These are phyloP conservation scores for Athelia sp. DNA, from an alignment of 1,284 basidiomycete species.

Conservation along the genomic window DNA sequence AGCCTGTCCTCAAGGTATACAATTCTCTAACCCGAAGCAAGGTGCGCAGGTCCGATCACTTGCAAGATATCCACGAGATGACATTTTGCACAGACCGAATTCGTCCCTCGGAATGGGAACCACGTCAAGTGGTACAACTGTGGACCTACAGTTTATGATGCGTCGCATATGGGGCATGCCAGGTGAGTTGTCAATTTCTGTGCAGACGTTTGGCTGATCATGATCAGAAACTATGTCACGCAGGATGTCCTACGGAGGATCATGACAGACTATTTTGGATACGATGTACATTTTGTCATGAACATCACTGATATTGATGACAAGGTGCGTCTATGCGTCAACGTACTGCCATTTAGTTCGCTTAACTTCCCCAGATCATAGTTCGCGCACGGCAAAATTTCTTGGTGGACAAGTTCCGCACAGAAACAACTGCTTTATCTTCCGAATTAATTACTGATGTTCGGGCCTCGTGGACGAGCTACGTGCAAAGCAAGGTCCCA, in stretches of 20 bases:
- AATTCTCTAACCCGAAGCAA: slow-evolving; percentile 94
- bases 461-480: slow-evolving; percentile 59
- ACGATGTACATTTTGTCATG: slow-evolving; percentile 98
- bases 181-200: slow-evolving; percentile 48
- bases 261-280: slow-evolving; percentile 94
- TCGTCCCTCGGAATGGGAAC: slow-evolving; percentile 76
- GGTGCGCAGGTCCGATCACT: slow-evolving; percentile 38
- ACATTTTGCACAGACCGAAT: slow-evolving; percentile 56
- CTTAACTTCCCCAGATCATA: slow-evolving; percentile 66
- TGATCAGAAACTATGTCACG: slow-evolving; percentile 89
- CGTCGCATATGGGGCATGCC: slow-evolving; percentile 98
- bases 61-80: slow-evolving; percentile 2
- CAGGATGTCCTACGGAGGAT: slow-evolving; percentile 95
- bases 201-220: slow-evolving; percentile 9
- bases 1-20: slow-evolving; percentile 80
- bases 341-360: slow-evolving; percentile 6
- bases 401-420: slow-evolving; percentile 65
- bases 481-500: slow-evolving; percentile 56
- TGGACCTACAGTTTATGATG: slow-evolving; percentile 99
- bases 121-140: slow-evolving; percentile 99
- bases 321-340: slow-evolving; percentile 62
- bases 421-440: slow-evolving; percentile 52
- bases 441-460: slow-evolving; percentile 57
- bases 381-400: slow-evolving; percentile 83
- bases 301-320: slow-evolving; percentile 99